These are phyloP conservation scores for Dalbergia oliveri DNA, from an alignment of 306 rosid genomes.

Conservation along the genomic window DNA sequence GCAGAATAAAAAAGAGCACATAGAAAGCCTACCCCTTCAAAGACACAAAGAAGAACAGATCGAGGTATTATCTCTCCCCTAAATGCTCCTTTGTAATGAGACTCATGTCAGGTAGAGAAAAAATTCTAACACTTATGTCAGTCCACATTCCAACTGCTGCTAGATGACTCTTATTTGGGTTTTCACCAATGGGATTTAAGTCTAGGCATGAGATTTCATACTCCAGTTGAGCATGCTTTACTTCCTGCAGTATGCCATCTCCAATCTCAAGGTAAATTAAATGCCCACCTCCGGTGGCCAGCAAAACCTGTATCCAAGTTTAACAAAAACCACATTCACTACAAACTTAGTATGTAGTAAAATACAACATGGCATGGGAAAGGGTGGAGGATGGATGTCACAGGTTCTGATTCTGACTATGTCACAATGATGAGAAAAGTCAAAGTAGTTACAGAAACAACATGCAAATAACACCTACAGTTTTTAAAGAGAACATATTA, in stretches of 20 bases:
- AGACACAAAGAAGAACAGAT: constrained; percentile 97
- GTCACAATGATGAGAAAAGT: no score
- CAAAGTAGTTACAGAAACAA: no score
- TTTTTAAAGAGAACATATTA: no score
- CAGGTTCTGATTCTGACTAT: no score
- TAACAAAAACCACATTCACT: background rate
- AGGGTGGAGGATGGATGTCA: no score
- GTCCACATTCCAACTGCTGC: constrained; percentile 99
- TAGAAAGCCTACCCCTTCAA: constrained; percentile 90
- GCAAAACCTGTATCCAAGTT: constrained; percentile 75
- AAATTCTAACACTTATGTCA: constrained; percentile 87
- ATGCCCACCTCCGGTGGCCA: constrained; percentile 97
- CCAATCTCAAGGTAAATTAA: constrained; percentile 90
- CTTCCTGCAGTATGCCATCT: constrained; percentile 72
- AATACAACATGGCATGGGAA: background rate
- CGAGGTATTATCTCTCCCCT: constrained; percentile 99
- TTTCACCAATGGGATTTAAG: constrained; percentile 93
- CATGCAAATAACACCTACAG: no score
- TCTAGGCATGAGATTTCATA: constrained; percentile 95
- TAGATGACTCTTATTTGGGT: constrained; percentile 77
- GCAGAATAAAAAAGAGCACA: background rate
- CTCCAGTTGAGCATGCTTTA: constrained; percentile 78
- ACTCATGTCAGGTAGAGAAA: constrained; percentile 90
- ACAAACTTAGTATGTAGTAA: no score
- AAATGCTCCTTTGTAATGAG: constrained; percentile 89